These are phyloP conservation scores for Candida dubliniensis DNA, from an alignment of 1,139 yeast species.

Conservation along the genomic window DNA sequence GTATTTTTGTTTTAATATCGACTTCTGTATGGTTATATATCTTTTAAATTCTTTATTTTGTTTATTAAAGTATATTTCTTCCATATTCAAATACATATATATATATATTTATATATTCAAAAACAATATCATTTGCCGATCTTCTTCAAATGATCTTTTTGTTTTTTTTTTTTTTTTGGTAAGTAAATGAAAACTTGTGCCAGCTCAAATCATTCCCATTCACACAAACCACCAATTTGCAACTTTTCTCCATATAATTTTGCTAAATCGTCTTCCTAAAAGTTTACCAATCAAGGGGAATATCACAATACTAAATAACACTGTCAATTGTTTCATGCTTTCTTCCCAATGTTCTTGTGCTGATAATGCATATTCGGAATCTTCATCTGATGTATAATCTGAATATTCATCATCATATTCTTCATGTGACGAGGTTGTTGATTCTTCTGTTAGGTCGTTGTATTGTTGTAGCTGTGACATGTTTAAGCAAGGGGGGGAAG, in stretches of 20 bases:
- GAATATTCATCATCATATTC: conserved; percentile 10
- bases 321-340: conserved; percentile 60
- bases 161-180: not conserved
- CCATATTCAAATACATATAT: too few relatives aligned
- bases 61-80: conserved; percentile 4
- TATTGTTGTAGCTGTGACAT: conserved; percentile 3
- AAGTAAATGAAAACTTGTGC: not conserved
- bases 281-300: conserved; percentile 72
- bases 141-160: too few relatives aligned
- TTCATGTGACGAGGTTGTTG: not conserved
- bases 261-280: conserved; percentile 65
- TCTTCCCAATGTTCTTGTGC: conserved; percentile 86
- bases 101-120: not conserved
- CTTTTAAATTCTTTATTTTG: not conserved
- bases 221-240: conserved; percentile 33
- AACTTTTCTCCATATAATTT: conserved; percentile 33
- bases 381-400: conserved; percentile 14
- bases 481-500: not conserved
- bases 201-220: not conserved
- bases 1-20: too few relatives aligned
- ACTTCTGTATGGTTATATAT: conserved; percentile 1
- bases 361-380: conserved; percentile 18
- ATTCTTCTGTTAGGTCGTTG: conserved; percentile 1
- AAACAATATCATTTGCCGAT: too few relatives aligned
- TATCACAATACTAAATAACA: conserved; percentile 55